Percentiles rank a stretch among this genome's conserved stretches.
phyloP scores from a whole-genome alignment of 768 basidiomycete species.

The Tulasnella sp. region DNA sequence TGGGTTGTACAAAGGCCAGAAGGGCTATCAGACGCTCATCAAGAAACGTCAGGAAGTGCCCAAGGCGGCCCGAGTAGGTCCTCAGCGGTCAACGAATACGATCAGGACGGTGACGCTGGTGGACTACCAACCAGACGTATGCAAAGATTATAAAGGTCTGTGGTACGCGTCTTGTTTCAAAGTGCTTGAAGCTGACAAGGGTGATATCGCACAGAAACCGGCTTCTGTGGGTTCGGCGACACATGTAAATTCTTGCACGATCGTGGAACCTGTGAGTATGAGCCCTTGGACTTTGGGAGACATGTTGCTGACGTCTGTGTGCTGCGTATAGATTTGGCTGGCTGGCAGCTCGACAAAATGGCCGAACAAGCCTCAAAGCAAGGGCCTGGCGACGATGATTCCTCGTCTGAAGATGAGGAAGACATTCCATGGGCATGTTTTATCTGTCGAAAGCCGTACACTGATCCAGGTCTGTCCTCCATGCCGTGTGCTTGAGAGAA shows the following conservation, averaged over 20 bases:
- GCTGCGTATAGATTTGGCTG: conserved; percentile 59
- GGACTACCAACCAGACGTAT: conserved; percentile 98
- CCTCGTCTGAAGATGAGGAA: conserved; percentile 60
- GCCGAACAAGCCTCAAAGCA: conserved; percentile 62
- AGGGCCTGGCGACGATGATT: conserved; percentile 42
- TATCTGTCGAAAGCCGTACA: conserved; percentile 89
- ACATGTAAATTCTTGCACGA: conserved; percentile 99
- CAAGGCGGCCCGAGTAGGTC: conserved; percentile 78
- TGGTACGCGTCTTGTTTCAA: conserved; percentile 14
- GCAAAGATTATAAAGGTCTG: conserved; percentile 98
- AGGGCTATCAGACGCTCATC: conserved; percentile 66
- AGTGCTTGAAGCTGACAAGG: not conserved
- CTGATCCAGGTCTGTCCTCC: conserved; percentile 44
- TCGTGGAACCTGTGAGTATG: conserved; percentile 73
- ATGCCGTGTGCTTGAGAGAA: not conserved
- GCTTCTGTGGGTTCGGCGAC: conserved; percentile 97
- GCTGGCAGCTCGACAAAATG: conserved; percentile 96
- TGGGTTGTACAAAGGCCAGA: conserved; percentile 76
- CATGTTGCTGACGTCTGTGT: not conserved
- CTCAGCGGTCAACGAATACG: conserved; percentile 58
- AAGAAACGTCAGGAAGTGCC: conserved; percentile 64
- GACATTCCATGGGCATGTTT: conserved; percentile 98
- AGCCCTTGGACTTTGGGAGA: not conserved
- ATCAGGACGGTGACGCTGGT: conserved; percentile 90
- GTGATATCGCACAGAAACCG: conserved; percentile 55